Evolutionary conservation across 306 rosid genomes (phyloP), one percentile per base, ranked within the genome.

Genomic region (Medicago ruthenica): DNA sequence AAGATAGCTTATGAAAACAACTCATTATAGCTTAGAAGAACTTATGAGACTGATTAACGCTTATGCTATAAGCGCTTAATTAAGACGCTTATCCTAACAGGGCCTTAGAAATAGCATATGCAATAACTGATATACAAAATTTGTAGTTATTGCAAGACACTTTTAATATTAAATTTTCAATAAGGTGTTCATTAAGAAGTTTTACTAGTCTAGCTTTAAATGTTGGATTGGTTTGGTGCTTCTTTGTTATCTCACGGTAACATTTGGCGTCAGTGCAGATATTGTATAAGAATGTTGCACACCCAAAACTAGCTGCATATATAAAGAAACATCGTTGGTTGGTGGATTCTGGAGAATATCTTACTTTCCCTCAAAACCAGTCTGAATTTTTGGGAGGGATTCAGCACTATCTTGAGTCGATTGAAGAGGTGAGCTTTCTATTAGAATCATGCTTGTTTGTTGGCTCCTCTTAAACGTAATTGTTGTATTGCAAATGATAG

Each of bases 401-500:
- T 81, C 81, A 80, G 74, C 97, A 92, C 86, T 92, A 95, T 80
- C 93, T 95, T n/a, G 97, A 95, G 80, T 92, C 90, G 83, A 89
- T 92, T 74, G 99, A 92, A 85, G 99, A 95, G 89, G 97, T 92
- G 60, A 81, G 54, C 61, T 44, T 87, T 86, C 70, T 67, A 8
- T 71, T 31, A 8, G 44, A 51, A 27, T 71, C 58, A 48, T 77
- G 59, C 74, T 80, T 59, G 57, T 67, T 45, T 7, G 8, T 67
- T 68, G 42, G 59, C 39, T 37, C 75, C 67, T 74, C 51, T 14
- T 42, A 9, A 73, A 65, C 37, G 67, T 80, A 53, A 31, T 42
- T 53, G 6, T 36, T 58, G 73, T 64, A 4, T 37, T 37, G 10
- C 40, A 22, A 5, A 14, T 36, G 21, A 18, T 61, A 70, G 63